Evolutionary conservation across 768 basidiomycete species (phyloP), one percentile per base, ranked within the genome.

Genomic region (Amanita jacksonii): DNA sequence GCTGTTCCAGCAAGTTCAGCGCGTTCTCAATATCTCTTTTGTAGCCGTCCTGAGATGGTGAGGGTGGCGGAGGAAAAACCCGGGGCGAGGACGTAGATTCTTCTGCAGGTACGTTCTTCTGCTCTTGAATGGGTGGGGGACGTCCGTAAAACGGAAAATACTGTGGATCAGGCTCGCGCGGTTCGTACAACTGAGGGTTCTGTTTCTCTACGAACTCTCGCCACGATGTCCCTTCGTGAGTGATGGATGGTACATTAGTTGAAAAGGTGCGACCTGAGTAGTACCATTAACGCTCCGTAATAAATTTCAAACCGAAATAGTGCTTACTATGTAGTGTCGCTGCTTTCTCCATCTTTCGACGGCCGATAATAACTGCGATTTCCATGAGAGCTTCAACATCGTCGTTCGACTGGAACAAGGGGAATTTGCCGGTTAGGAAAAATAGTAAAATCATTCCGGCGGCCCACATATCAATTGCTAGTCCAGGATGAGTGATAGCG

Each of bases 391-490:
- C 96, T 60, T 99, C 94, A 27, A 82, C 75, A 57, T 99, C 96
- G 54, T 98, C 91, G 54, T 76, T 85, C 15, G 92, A 90, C 52
- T 90, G 85, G 64, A 98, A 92, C 22, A 97, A 63, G 1, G 96
- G 96, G 56, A 97, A 99, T 52, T 94, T 96, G 34, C 79, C 76
- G 0, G 82, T 83, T 27, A 99, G 69, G 65, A 97, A 93, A 65
- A 93, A 93, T 5, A 98, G 72, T 0, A 99, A 63, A 42, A 97
- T 96, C 55, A 83, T 81, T 0, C 96, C 96, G 5, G 79, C 88
- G 0, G 93, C 84, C 96, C 96, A 99, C 36, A 98, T 77, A 53
- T 99, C 96, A 57, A 98, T 84, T 1, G 94, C 96, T 99, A 57
- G 31, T 36, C 12, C 25, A n/a, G n/a, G n/a, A n/a, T n/a, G n/a